Percentiles rank a stretch among this genome's conserved stretches.
Evolutionary conservation across 164 flowering plant genomes (phyloP).

Genomic region (Sextonia rubra): DNA sequence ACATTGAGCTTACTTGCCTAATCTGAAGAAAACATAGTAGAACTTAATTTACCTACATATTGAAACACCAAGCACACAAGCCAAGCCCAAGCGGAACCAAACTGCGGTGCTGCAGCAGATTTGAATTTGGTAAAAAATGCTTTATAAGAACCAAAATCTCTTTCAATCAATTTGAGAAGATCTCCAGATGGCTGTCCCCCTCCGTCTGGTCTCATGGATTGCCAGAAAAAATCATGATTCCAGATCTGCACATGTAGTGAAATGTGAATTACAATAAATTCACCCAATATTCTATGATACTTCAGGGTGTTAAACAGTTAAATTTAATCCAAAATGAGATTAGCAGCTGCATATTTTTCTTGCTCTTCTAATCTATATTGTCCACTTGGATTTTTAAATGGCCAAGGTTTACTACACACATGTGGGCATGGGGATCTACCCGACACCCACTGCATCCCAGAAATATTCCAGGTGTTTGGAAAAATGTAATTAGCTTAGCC

Average conservation of each 20-base stretch:
- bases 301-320: no score
- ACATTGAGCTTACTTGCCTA: constrained; percentile 76
- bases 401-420: no score
- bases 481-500: no score
- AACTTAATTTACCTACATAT: not conserved
- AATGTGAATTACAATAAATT: not conserved
- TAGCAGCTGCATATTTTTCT: no score
- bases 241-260: constrained; percentile 47
- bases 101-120: constrained; percentile 72
- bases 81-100: constrained; percentile 99
- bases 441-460: no score
- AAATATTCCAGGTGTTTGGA: no score
- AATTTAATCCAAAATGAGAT: no score
- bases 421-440: no score
- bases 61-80: constrained; percentile 47
- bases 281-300: not conserved
- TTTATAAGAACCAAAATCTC: constrained; percentile 87
- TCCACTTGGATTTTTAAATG: no score
- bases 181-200: constrained; percentile 83
- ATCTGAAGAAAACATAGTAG: constrained; percentile 31
- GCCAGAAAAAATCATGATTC: constrained; percentile 98
- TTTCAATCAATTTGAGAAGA: constrained; percentile 63
- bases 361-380: no score
- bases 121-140: constrained; percentile 50
- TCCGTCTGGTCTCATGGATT: constrained; percentile 88